phyloP scores from a whole-genome alignment of 306 rosid species.

The Alnus glutinosa region DNA sequence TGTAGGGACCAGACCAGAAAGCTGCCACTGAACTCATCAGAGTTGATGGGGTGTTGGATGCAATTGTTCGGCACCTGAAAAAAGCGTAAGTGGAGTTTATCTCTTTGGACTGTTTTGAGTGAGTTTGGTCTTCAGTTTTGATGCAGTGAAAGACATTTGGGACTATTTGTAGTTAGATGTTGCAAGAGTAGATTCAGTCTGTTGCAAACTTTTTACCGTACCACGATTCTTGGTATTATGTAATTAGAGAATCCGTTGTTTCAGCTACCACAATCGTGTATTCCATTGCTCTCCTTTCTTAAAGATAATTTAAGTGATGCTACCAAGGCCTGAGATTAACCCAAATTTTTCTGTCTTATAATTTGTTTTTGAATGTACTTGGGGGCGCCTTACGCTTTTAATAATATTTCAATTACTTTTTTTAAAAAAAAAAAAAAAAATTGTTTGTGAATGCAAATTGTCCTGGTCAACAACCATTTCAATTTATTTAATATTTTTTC shows the following conservation, averaged over 20 bases:
- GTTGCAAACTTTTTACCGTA: no score
- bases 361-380: not conserved
- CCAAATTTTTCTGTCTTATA: not conserved
- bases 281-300: not conserved
- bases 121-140: conserved; percentile 14
- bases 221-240: no score
- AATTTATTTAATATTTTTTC: not conserved
- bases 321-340: not conserved
- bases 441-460: not conserved
- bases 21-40: conserved; percentile 77
- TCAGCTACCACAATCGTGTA: no score
- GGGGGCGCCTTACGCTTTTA: no score
- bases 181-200: not conserved
- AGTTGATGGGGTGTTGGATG: conserved; percentile 84
- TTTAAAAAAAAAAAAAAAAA: no score
- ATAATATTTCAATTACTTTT: no score
- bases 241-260: no score
- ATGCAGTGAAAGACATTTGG: not conserved
- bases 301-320: not conserved
- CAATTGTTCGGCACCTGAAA: conserved; percentile 74
- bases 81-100: conserved; percentile 68
- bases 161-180: not conserved
- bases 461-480: not conserved
- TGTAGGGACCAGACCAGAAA: conserved; percentile 87
- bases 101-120: conserved; percentile 13